Conservation (phyloP, 768 basidiomycete species). For the Boletellus sp. region DNA sequence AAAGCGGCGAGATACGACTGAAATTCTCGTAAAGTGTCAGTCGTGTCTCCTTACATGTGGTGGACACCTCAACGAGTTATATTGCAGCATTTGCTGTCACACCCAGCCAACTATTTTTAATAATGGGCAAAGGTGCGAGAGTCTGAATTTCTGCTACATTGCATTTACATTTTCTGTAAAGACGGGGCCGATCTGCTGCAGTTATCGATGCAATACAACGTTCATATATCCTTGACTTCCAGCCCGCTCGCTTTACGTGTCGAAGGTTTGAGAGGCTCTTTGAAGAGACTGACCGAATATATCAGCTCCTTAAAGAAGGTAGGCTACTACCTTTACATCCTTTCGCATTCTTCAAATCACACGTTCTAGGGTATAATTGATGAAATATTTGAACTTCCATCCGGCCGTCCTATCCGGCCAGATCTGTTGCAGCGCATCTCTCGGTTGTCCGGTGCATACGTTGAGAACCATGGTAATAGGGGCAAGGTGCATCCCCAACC, state of each 20-base stretch:
- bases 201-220: slow-evolving; percentile 55
- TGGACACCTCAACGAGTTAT: slow-evolving; percentile 3
- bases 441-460: slow-evolving; percentile 60
- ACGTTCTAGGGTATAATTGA: slow-evolving; percentile 25
- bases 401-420: slow-evolving; percentile 37
- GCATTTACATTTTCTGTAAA: slow-evolving; percentile 26
- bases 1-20: slow-evolving; percentile 47
- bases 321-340: background rate
- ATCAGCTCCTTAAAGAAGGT: slow-evolving; percentile 51
- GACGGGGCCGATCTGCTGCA: slow-evolving; percentile 63
- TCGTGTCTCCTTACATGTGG: slow-evolving; percentile 8
- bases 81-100: slow-evolving; percentile 52
- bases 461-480: slow-evolving; percentile 46
- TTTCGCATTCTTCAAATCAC: background rate
- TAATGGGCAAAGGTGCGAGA: slow-evolving; percentile 63
- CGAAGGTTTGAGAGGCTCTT: slow-evolving; percentile 51
- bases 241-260: slow-evolving; percentile 57
- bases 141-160: background rate
- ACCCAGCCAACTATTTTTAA: slow-evolving; percentile 59
- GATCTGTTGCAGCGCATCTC: slow-evolving; percentile 63
- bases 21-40: slow-evolving; percentile 46
- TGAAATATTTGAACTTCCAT: slow-evolving; percentile 43
- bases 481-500: slow-evolving; percentile 37
- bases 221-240: slow-evolving; percentile 55
- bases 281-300: slow-evolving; percentile 47